Evolutionary conservation across 140 eudicot species (phyloP).

Genomic region (Anethum foeniculum): DNA sequence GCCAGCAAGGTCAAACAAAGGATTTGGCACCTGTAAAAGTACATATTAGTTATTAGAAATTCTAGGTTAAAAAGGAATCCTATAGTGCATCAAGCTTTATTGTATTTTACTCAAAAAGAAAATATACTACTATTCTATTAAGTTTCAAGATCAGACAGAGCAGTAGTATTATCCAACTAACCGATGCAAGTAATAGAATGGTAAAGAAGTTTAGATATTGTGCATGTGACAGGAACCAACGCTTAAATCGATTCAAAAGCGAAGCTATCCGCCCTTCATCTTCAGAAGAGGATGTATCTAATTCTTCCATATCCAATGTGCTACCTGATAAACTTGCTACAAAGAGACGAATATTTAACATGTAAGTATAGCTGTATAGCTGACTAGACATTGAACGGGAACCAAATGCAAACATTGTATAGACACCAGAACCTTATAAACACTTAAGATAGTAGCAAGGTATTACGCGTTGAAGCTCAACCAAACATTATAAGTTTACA

Average conservation of each 20-base stretch:
- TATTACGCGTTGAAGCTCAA: background rate
- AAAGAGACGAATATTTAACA: constrained; percentile 11
- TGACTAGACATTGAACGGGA: background rate
- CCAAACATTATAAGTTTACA: background rate
- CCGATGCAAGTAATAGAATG: constrained; percentile 88
- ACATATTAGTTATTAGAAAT: background rate
- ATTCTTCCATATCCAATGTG: constrained; percentile 57
- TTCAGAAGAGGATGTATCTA: constrained; percentile 50
- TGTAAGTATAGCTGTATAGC: background rate
- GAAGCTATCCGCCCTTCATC: constrained; percentile 44
- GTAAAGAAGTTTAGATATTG: constrained; percentile 84
- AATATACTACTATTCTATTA: background rate
- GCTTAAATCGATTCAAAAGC: constrained; percentile 40
- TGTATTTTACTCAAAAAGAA: background rate
- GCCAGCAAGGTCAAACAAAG: constrained; percentile 82
- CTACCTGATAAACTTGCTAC: constrained; percentile 83
- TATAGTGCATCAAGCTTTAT: background rate
- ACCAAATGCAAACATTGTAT: background rate
- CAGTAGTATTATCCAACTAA: constrained; percentile 29
- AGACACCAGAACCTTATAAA: background rate
- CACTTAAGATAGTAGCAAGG: background rate
- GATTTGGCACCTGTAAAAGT: constrained; percentile 64
- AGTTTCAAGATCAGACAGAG: background rate
- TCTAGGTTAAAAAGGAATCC: too few relatives aligned
- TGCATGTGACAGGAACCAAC: constrained; percentile 85